A percentile compares a stretch with the other conserved stretches of the same genome.
Evolutionary conservation across 805 yeast species (phyloP).

Genomic region (Jamesozyma piceae): DNA sequence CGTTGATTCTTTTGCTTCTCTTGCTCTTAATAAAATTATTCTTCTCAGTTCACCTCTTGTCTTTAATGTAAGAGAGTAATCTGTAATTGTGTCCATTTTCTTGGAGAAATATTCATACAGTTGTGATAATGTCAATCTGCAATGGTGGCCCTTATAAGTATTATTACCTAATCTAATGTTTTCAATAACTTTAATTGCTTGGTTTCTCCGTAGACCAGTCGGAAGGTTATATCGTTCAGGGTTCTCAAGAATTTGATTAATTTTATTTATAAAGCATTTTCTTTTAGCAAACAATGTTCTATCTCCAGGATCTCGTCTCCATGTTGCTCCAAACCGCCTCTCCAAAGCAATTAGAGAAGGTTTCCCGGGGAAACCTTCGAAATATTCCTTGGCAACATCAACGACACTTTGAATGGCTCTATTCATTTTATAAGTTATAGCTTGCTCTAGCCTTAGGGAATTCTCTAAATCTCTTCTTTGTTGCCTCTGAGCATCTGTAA

Average conservation of each 20-base stretch:
- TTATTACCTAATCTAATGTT: slow-evolving; percentile 26
- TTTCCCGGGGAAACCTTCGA: slow-evolving; percentile 21
- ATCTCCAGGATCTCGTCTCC: slow-evolving; percentile 24
- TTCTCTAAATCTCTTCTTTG: background rate
- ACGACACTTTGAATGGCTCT: slow-evolving; percentile 20
- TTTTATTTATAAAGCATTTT: slow-evolving; percentile 20
- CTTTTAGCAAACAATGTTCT: slow-evolving; percentile 24
- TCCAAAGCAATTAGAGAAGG: slow-evolving; percentile 24
- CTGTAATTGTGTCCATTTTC: slow-evolving; percentile 17
- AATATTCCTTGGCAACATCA: slow-evolving; percentile 25
- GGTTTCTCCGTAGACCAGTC: slow-evolving; percentile 10
- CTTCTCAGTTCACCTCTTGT: slow-evolving; percentile 15
- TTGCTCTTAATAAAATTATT: slow-evolving; percentile 7
- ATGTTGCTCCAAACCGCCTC: slow-evolving; percentile 23
- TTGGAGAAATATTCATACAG: slow-evolving; percentile 23
- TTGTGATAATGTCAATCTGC: slow-evolving; percentile 18
- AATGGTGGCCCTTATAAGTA: slow-evolving; percentile 13
- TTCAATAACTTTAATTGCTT: slow-evolving; percentile 22
- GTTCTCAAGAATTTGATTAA: slow-evolving; percentile 15
- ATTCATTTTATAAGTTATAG: slow-evolving; percentile 15
- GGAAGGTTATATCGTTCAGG: slow-evolving; percentile 18
- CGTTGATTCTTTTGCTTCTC: slow-evolving; percentile 3
- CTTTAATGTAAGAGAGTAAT: slow-evolving; percentile 16
- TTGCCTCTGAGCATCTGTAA: background rate
- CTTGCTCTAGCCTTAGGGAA: slow-evolving; percentile 3